Evolutionary conservation across 2,329 filamentous ascomycete species (phyloP).

Genomic region (Sphaerulina musiva): DNA sequence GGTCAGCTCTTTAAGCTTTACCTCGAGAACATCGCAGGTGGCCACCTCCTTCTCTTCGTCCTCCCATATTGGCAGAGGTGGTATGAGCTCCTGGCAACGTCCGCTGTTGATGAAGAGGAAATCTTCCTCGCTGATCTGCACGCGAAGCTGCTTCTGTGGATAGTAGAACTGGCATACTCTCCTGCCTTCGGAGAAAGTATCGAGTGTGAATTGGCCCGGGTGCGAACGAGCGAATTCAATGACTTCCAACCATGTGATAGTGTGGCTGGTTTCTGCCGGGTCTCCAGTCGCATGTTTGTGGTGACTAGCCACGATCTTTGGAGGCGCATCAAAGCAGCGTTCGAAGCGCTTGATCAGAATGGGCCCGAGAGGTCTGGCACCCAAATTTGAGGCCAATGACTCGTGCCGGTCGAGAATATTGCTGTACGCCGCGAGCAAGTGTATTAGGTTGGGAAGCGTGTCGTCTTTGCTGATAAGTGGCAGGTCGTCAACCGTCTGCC

Average conservation of each 20-base stretch:
- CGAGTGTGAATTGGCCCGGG: constrained; percentile 68
- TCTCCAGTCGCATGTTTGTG: constrained; percentile 34
- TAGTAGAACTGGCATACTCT: constrained; percentile 70
- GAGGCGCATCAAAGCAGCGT: constrained; percentile 74
- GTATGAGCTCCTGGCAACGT: constrained; percentile 73
- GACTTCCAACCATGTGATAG: constrained; percentile 75
- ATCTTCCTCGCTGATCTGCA: constrained; percentile 84
- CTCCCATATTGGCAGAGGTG: constrained; percentile 72
- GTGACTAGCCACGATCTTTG: constrained; percentile 58
- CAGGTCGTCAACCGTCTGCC: constrained; percentile 56
- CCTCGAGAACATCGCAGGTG: constrained; percentile 76
- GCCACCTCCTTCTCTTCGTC: constrained; percentile 81
- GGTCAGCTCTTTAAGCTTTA: constrained; percentile 67
- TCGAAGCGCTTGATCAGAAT: constrained; percentile 82
- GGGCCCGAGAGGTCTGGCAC: constrained; percentile 73
- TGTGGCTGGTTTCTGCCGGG: constrained; percentile 34
- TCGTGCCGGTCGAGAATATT: constrained; percentile 78
- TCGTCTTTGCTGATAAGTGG: constrained; percentile 60
- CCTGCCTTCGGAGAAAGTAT: constrained; percentile 60
- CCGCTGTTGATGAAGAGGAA: constrained; percentile 78
- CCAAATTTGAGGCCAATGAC: constrained; percentile 77
- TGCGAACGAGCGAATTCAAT: constrained; percentile 77
- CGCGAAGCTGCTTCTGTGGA: constrained; percentile 64
- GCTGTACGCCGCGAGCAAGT: constrained; percentile 73
- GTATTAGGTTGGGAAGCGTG: constrained; percentile 65